A percentile compares a stretch with the other conserved stretches of the same genome.
Evolutionary conservation across 2,329 filamentous ascomycete genomes (phyloP).

Genomic region (Hypoxylon sp.): DNA sequence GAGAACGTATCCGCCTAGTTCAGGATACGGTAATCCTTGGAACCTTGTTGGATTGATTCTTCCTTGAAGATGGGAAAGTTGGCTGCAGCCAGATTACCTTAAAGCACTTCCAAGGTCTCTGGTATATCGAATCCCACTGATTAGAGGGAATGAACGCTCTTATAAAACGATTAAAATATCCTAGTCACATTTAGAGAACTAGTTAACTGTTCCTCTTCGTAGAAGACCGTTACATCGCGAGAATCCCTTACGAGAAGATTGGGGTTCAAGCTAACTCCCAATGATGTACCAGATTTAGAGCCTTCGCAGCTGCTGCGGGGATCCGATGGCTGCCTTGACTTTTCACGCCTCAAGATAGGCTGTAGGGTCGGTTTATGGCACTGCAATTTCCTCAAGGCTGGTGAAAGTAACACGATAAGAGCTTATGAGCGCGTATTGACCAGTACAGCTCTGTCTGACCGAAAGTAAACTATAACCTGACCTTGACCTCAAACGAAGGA

Average conservation of each 20-base stretch:
- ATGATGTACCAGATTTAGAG: neutral
- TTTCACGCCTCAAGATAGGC: neutral
- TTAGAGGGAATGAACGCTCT: conserved; percentile 28
- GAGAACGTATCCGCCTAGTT: conserved; percentile 52
- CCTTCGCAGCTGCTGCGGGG: neutral
- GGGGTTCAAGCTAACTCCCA: no score
- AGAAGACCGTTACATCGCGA: neutral
- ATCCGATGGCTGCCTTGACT: neutral
- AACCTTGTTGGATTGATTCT: conserved; percentile 46
- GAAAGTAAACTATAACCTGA: no score
- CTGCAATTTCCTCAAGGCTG: neutral
- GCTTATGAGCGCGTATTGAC: neutral
- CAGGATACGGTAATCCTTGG: conserved; percentile 53
- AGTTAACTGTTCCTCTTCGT: neutral
- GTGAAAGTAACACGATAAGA: neutral
- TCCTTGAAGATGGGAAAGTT: conserved; percentile 49
- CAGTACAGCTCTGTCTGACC: neutral
- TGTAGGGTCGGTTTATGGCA: neutral
- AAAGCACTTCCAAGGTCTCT: conserved; percentile 52
- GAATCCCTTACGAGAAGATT: neutral
- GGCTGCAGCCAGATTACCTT: conserved; percentile 40
- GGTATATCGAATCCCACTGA: conserved; percentile 48
- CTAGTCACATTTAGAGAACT: neutral
- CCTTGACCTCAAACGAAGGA: no score
- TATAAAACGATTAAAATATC: conserved; percentile 11